phyloP scores from a whole-genome alignment of 192 early-diverging fungal species.

The Helicostylum pulchrum region DNA sequence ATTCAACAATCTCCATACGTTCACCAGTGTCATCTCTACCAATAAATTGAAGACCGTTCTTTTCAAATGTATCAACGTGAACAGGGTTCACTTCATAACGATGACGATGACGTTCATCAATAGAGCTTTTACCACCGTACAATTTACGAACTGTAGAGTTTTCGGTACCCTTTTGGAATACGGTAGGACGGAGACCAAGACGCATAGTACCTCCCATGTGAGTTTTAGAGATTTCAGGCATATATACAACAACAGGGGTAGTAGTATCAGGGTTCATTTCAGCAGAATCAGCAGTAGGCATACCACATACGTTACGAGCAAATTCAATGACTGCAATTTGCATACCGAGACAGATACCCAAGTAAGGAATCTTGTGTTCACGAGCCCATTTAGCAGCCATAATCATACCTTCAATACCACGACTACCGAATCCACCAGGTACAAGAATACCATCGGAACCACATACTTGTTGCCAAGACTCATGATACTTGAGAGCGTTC shows the following conservation, averaged over 20 bases:
- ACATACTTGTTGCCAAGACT: constrained; percentile 91
- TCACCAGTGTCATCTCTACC: constrained; percentile 93
- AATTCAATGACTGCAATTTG: constrained; percentile 98
- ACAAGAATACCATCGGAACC: constrained; percentile 91
- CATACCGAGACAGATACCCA: constrained; percentile 97
- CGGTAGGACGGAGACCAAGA: constrained; percentile 79
- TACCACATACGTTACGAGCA: constrained; percentile 86
- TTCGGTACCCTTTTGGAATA: constrained; percentile 67
- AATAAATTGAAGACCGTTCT: constrained; percentile 81
- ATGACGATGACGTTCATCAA: constrained; percentile 94
- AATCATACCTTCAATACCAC: constrained; percentile 97
- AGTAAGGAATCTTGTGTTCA: constrained; percentile 95
- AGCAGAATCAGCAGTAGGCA: constrained; percentile 77
- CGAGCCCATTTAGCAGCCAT: constrained; percentile 94
- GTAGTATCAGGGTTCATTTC: constrained; percentile 77
- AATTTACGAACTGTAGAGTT: constrained; percentile 66
- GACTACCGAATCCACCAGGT: constrained; percentile 95
- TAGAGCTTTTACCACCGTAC: constrained; percentile 50
- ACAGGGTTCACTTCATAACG: constrained; percentile 98
- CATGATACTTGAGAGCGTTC: constrained; percentile 92
- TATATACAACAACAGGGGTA: constrained; percentile 85
- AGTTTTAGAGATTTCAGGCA: constrained; percentile 95
- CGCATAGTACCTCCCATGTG: constrained; percentile 98
- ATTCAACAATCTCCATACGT: constrained; percentile 98
- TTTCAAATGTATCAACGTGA: constrained; percentile 70